Base-by-base conservation (phyloP, 306 rosid species). In the Bauhinia variegata region DNA sequence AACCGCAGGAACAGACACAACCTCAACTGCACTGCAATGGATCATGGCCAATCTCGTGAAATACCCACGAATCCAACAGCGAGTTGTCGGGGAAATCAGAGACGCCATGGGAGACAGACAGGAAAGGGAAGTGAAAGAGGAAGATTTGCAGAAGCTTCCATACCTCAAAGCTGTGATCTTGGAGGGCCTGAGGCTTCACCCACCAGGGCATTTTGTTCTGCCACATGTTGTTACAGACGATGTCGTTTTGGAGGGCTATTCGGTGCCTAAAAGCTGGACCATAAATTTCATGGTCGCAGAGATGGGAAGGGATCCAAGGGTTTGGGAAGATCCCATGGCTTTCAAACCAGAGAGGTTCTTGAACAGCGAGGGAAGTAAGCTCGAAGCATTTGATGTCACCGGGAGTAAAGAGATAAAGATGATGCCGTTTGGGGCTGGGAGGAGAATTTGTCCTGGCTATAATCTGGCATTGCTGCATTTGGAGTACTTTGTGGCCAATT, bases 31-130 rank as follows among this genome's bases (percentile, higher is more conserved):
- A 11, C 32, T 63, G 68, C 10, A 63, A 52, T 63, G 68, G 68
- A n/a, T 63, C 8, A 63, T 63, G 68, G 68, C 56, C 6, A 63
- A 63, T 63, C 5, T 63, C 32, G 68, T 63, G 68, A 23, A 23
- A 23, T 23, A 23, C 28, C 28, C 28, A 23, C 28, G 2, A 1
- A 23, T 23, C 28, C 28, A 63, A 13, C 38, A 63, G 55, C 31
- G 31, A 41, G 23, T 63, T 47, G 2, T 31, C 1, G 11, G 5
- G 16, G 68, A 63, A 5, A 63, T 63, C n/a, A 46, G 14, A 46
- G 55, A 53, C 10, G 33, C 47, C n/a, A 13, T 63, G 14, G 59
- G 8, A 11, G 55, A 52, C 2, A 52, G 51, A 3, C 28, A 28
- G 0, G 44, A 5, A 4, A 32, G 46, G 14, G 55, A 47, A 23